Evolutionary conservation across 2,329 filamentous ascomycete genomes (phyloP).

Genomic region (Colletotrichum orchidophilum): DNA sequence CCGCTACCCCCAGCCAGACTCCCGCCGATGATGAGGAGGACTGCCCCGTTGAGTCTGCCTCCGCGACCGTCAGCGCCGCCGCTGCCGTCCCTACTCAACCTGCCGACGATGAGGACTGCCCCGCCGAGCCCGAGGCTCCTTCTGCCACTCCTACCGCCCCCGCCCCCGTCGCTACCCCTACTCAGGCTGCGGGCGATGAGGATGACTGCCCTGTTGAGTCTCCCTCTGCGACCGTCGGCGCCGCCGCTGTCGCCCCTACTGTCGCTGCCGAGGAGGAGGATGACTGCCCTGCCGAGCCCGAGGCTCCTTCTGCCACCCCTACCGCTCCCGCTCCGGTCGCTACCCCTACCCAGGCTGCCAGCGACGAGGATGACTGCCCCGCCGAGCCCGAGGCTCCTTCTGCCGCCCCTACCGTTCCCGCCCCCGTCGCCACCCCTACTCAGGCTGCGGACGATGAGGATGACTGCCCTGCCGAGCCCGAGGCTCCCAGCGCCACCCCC

Average conservation of each 20-base stretch:
- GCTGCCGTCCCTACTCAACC: background rate
- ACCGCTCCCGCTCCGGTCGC: constrained; percentile 12
- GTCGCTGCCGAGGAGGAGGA: constrained; percentile 14
- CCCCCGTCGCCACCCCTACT: constrained; percentile 3
- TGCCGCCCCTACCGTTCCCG: constrained; percentile 9
- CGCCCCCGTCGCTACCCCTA: constrained; percentile 1
- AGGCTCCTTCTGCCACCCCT: background rate
- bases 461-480: constrained; percentile 21
- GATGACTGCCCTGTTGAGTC: constrained; percentile 8
- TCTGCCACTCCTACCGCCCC: constrained; percentile 6
- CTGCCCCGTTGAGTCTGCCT: constrained; percentile 1
- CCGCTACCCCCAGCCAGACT: constrained; percentile 2
- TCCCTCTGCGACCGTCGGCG: background rate
- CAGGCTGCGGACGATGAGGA: constrained; percentile 20
- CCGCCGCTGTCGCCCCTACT: constrained; percentile 2
- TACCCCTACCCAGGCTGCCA: background rate
- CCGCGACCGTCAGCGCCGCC: background rate
- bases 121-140: constrained; percentile 8
- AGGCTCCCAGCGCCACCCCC: background rate
- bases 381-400: constrained; percentile 5
- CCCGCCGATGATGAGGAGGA: constrained; percentile 5
- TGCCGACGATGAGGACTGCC: constrained; percentile 23
- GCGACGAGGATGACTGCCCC: constrained; percentile 21
- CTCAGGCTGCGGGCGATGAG: constrained; percentile 1
- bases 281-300: constrained; percentile 24